Conservation (phyloP, 768 basidiomycete species). For the Psilocybe tampanensis region DNA sequence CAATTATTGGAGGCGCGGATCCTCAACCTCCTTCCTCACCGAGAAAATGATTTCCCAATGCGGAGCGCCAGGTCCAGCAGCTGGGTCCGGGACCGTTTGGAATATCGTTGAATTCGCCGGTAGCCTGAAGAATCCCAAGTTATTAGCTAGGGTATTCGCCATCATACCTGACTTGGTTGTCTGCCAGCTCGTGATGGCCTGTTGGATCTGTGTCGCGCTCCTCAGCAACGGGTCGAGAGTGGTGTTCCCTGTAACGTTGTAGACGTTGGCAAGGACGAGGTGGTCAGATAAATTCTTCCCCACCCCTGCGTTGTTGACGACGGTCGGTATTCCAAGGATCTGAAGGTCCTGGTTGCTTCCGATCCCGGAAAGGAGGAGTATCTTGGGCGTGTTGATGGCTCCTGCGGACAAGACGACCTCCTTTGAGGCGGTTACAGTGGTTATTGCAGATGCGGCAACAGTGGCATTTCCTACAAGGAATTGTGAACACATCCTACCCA, state of each 20-base stretch:
- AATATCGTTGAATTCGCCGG: conserved; percentile 31
- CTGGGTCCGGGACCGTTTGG: conserved; percentile 31
- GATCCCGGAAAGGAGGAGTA: conserved; percentile 37
- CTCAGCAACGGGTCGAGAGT: conserved; percentile 29
- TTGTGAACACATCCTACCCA: background rate
- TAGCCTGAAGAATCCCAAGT: conserved; percentile 30
- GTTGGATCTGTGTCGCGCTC: conserved; percentile 16
- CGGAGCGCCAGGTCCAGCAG: conserved; percentile 34
- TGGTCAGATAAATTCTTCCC: conserved; percentile 37
- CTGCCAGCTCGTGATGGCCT: conserved; percentile 29
- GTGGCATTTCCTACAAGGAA: background rate
- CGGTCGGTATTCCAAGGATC: conserved; percentile 23
- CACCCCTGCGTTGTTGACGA: conserved; percentile 35
- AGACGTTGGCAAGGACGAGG: conserved; percentile 19
- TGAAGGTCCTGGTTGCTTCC: conserved; percentile 27
- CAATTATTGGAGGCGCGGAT: background rate
- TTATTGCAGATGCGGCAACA: background rate
- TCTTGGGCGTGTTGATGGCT: conserved; percentile 32
- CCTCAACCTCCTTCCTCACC: conserved; percentile 22
- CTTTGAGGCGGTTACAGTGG: conserved; percentile 24
- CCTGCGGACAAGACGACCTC: conserved; percentile 42
- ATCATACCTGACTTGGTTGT: conserved; percentile 22
- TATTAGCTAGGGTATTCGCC: conserved; percentile 21
- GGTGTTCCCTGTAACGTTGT: conserved; percentile 25
- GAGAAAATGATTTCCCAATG: conserved; percentile 36